Base-by-base conservation (phyloP, 306 rosid genomes). In the Astragalus membranaceus region DNA sequence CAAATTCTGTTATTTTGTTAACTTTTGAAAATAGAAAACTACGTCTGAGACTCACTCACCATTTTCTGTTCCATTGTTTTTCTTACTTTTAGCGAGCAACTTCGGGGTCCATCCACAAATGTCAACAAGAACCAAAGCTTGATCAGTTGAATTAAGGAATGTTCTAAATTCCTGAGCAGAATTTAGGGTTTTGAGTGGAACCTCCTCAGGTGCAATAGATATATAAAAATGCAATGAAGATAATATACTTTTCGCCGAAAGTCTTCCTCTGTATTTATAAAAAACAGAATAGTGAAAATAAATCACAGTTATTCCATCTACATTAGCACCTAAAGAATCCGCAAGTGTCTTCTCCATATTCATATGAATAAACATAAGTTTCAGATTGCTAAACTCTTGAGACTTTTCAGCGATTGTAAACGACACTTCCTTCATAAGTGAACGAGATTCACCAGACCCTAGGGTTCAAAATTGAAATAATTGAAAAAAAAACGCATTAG, bases 401-500 rank as follows among this genome's bases (percentile, higher is more conserved):
- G 37, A 74, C 3, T 66, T 61, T 29, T 71, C 69, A 9, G 79
- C 52, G 29, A 87, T 71, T 47, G 44, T 10, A 20, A 17, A 72
- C 10, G 86, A 69, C 7, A 88, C 55, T 32, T 88, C 82, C 70
- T 75, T 90, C 90, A 76, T 94, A 2, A 94, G 89, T 7, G 92
- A 85, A 29, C 96, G 96, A 67, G 88, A 81, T 72, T 94, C 97
- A 4, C 98, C 98, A 4, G 84, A 90, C 97, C 98, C 98, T 93
- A 81, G 26, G 7, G 36, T 75, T 73, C 71, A 69, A 81, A 84
- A 63, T 43, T 42, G 55, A 72, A 70, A 52, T 8, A 15, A n/a
- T n/a, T n/a, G n/a, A 56, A 39, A 39, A 15, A 35, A 59, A 2
- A 59, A 39, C 13, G 41, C 59, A 6, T 70, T 49, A 60, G 43